Percentiles rank a stretch among this genome's conserved stretches.
These are phyloP conservation scores for Trichocladium uniseriatum DNA, from an alignment of 495 filamentous ascomycete species.

Conservation along the genomic window DNA sequence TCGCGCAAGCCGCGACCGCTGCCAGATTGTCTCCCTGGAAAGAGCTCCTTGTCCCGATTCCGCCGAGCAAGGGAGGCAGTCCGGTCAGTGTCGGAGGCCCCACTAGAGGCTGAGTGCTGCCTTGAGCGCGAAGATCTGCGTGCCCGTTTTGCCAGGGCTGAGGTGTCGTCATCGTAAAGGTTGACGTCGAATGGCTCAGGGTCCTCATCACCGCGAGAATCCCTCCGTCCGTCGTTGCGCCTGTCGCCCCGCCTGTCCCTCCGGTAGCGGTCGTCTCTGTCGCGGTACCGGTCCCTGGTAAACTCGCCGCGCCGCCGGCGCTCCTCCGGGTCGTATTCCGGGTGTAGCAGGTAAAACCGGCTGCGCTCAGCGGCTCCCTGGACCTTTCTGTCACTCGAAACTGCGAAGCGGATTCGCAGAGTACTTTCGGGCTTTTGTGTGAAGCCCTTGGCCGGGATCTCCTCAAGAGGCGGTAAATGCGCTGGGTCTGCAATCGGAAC, in stretches of 20 bases:
- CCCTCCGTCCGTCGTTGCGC: constrained; percentile 49
- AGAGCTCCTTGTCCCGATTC: constrained; percentile 44
- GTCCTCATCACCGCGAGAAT: constrained; percentile 38
- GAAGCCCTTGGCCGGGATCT: constrained; percentile 52
- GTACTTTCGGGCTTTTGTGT: constrained; percentile 56
- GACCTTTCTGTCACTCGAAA: constrained; percentile 68
- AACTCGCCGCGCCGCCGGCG: constrained; percentile 42
- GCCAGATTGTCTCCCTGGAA: constrained; percentile 31
- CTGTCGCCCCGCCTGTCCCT: constrained; percentile 46
- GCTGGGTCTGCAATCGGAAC: constrained; percentile 34
- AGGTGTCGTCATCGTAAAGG: constrained; percentile 67
- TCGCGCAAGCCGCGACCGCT: constrained; percentile 45
- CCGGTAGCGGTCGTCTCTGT: constrained; percentile 51
- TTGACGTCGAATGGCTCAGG: constrained; percentile 55
- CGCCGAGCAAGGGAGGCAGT: constrained; percentile 18
- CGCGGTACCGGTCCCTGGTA: constrained; percentile 41
- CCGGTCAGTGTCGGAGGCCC: constrained; percentile 20
- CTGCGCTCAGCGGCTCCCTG: constrained; percentile 68
- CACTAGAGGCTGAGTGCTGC: constrained; percentile 29
- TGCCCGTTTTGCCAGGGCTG: constrained; percentile 27
- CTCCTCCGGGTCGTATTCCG: constrained; percentile 77
- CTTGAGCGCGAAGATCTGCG: constrained; percentile 18
- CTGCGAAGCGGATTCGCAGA: constrained; percentile 64
- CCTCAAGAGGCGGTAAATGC: constrained; percentile 43
- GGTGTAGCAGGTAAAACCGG: constrained; percentile 84